Base-by-base conservation (phyloP, 2,329 filamentous ascomycete genomes). In the Aureobasidium sp. region DNA sequence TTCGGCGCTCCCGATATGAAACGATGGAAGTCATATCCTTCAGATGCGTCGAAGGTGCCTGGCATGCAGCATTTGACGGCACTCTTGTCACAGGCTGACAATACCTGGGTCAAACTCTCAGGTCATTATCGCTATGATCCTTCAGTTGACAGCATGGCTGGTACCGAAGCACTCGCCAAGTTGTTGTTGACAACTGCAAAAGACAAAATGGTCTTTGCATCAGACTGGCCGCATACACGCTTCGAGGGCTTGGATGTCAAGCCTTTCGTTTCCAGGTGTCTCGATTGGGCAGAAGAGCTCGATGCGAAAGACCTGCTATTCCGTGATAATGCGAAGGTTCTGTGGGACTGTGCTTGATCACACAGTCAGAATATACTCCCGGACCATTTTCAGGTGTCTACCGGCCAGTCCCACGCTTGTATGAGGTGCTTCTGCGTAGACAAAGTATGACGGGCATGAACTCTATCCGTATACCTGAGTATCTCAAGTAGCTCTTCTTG, bases 201-300 rank as follows among this genome's bases (percentile, higher is more conserved):
- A 2, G 70, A 76, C 21, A 73, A 77, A 16, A 73, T 83, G 10
- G 77, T 86, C 0, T 86, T 84, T 69, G 83, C 82, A 1, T 84
- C 82, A 0, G 84, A 86, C 66, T 86, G 84, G 84, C 84, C 84
- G 25, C 83, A 86, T 69, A 87, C 85, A 3, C 75, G 84, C 13
- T 86, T 82, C 63, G 80, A 84, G 27, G 79, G 79, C 2, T 65
- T 84, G 2, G 79, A 86, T 66, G 81, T 85, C 27, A 74, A 69
- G 50, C 79, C 79, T 0, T 86, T 82, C 68, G 76, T 84, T 32
- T 76, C 83, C 62, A 75, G 71, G 57, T 81, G 83, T 52, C 68
- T 86, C 60, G 73, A 79, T 15, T 81, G 82, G 77, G 84, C 81
- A 65, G 76, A 73, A 1, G 72, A 75, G 1, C 74, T 80, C 59